Base-by-base conservation (phyloP, 2,329 filamentous ascomycete genomes). In the Nemania sp. region DNA sequence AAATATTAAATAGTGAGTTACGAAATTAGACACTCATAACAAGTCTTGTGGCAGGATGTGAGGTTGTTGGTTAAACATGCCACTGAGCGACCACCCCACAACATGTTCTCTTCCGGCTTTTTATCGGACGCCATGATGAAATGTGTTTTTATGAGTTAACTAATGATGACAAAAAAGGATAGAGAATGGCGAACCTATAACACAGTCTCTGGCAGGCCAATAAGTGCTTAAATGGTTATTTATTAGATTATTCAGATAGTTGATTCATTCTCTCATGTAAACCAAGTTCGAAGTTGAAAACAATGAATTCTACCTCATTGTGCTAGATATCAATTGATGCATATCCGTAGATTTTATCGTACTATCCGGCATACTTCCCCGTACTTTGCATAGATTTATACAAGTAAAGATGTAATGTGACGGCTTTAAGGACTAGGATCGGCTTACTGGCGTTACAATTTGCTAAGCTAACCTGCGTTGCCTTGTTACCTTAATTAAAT, bases 41-140 rank as follows among this genome's bases (percentile, higher is more conserved):
- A 47, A 24, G 52, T 24, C 27, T 11, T 7, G 20, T 47, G 43
- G n/a, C 5, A 11, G 5, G 43, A 47, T 24, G 10, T 22, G 1
- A 20, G 20, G 43, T 47, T 7, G 7, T 22, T 47, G 15, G 35
- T 41, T 41, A 41, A 24, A 2, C 43, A 18, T n/a, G 3, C 41
- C 41, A n/a, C 41, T 32, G 87, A 87, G 67, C 84, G 80, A 70
- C 85, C 84, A 70, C 83, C 84, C 85, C 81, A 80, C 41, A 76
- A 60, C 73, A 76, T 75, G 56, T 74, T 75, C 58, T 71, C 72
- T 15, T 70, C 72, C 15, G 73, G 70, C 52, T 73, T 73, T 18
- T 62, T 70, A 20, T 57, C 64, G 6, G 70, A 70, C 7, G 70
- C 71, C 73, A 75, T 73, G 26, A 51, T 66, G 54, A 43, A 54